phyloP scores from a whole-genome alignment of 352 stramenopile species.

The Phytopythium aichiense region DNA sequence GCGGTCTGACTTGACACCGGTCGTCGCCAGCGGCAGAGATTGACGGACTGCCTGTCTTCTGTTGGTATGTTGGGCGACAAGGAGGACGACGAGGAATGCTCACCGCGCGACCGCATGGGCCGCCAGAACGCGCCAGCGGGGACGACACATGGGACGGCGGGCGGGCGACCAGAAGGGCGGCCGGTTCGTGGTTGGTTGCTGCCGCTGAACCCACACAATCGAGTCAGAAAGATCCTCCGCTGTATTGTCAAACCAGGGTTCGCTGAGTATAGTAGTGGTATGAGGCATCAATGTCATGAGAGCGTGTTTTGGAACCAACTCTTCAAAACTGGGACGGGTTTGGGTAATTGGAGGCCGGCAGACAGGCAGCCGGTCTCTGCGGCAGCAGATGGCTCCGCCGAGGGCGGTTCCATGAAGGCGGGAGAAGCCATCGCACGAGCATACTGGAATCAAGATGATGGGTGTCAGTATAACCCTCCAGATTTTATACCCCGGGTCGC shows the following conservation, averaged over 20 bases:
- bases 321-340: not conserved
- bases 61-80: too few species aligned
- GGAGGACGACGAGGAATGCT: not conserved
- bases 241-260: not conserved
- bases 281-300: not conserved
- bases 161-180: not conserved
- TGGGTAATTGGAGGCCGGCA: not conserved
- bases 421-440: not conserved
- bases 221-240: not conserved
- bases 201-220: not conserved
- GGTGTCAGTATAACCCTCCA: not conserved
- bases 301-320: not conserved
- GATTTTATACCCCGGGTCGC: not conserved
- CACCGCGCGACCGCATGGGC: not conserved
- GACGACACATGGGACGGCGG: not conserved
- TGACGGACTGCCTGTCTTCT: too few species aligned
- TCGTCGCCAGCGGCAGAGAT: not conserved
- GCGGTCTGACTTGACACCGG: not conserved
- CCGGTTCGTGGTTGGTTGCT: not conserved
- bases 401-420: not conserved
- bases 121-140: not conserved
- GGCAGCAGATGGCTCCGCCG: constrained; percentile 4
- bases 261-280: not conserved
- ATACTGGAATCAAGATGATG: not conserved
- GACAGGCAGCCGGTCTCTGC: not conserved